Base-by-base conservation (phyloP, 495 filamentous ascomycete genomes). In the Xylaria bambusicola region DNA sequence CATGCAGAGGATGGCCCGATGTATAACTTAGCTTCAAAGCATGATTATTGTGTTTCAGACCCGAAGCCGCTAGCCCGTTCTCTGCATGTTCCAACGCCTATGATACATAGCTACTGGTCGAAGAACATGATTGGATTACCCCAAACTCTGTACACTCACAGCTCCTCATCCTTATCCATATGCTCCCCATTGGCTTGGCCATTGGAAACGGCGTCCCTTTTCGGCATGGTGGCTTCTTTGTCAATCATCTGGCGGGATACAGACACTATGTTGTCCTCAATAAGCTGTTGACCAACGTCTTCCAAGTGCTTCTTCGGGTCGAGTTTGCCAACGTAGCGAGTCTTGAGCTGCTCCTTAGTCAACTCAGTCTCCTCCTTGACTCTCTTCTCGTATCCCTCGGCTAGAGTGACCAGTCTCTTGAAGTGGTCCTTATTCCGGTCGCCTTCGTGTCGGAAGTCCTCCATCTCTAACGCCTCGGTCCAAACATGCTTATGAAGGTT, bases 251-350 rank as follows among this genome's bases (percentile, higher is more conserved):
- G 92, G 63, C 93, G 82, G 51, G 92, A 93, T 4, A 97, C 92
- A 6, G 91, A 89, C 5, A 98, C 94, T 56, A 98, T 98, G 74
- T 98, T 98, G 80, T 98, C 93, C 76, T 98, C 94, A 66, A 98
- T 97, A 56, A 97, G 83, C 66, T 91, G 85, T 76, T 96, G 93
- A 59, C 95, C 94, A 55, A 98, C 87, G 66, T 96, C 91, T 74
- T 97, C 94, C 68, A 98, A 80, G 72, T 98, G 94, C 81, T 98
- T 98, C 88, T 98, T 98, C 27, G 94, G 94, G 69, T 98, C 94
- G 66, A 98, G 84, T 78, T 97, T 98, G 70, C 94, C 94, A 46
- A 98, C 94, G 75, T 98, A 98, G 85, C 94, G 86, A 52, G 94
- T 98, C 86, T 97, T 97, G 55, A 98, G 80, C 70, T 98, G 93